Base-by-base conservation (phyloP, 148 eudicot genomes). In the Rhododendron williamsianum region DNA sequence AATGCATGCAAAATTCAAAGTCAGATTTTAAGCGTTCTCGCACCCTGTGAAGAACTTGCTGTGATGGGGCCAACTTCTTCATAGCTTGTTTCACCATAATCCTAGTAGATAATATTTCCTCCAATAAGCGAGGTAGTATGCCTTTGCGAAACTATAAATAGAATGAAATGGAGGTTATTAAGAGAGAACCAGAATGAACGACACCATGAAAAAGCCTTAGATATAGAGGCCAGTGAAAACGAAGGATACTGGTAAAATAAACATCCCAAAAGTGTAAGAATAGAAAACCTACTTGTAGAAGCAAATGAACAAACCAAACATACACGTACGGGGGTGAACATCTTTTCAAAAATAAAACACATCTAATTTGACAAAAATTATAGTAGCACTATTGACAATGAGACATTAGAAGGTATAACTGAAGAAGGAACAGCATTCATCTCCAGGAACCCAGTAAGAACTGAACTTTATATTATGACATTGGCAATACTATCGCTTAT, bases 31-130 rank as follows among this genome's bases (percentile, higher is more conserved):
- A 83, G 48, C 16, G 33, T 15, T 67, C 82, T 25, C 87, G 13
- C 78, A 94, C 97, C 92, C 99, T 91, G 83, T 92, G 89, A 87
- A 92, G 95, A 87, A 97, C 91, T 90, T 89, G 84, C 87, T 95
- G 92, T 45, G 94, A 91, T 87, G 95, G 92, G 60, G 86, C 81
- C 89, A 97, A 90, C 87, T 92, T 93, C 88, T 97, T 97, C 95
- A 97, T 97, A 72, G 98, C 95, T 89, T 94, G 90, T 88, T 97
- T 97, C 87, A 95, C 96, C 99, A 97, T 94, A 76, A 97, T 92
- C 86, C 99, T 92, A 73, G 99, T 97, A 21, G 95, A 93, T 84
- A 97, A 92, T 89, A 97, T 97, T 91, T 97, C 99, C 84, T 95
- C 98, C 83, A 97, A 89, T 73, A 97, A 89, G 58, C 95, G 94